Conservation (phyloP, 1,139 yeast species). For the Suzukiozyma palmioleophila region DNA sequence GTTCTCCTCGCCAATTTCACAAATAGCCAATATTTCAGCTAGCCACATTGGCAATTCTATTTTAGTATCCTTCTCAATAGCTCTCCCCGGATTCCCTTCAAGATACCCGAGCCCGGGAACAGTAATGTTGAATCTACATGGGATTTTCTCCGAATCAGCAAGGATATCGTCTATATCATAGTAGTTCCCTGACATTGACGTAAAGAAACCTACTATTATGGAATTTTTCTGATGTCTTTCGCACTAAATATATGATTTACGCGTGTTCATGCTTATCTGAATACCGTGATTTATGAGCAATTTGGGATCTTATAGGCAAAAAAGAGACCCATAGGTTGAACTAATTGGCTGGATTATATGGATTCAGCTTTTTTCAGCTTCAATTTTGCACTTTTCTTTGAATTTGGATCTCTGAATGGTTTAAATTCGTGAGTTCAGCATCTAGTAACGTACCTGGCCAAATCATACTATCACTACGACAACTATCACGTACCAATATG, state of each 20-base stretch:
- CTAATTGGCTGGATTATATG: too few species aligned
- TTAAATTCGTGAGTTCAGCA: too few species aligned
- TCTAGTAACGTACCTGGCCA: too few species aligned
- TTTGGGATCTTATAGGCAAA: too few species aligned
- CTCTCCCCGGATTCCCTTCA: conserved; percentile 75
- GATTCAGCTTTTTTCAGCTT: too few species aligned
- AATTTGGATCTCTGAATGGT: too few species aligned
- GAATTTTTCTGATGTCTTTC: neutral
- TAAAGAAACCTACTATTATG: neutral
- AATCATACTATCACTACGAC: too few species aligned
- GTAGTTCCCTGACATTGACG: conserved; percentile 30
- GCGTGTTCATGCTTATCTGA: too few species aligned
- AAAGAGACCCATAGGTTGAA: too few species aligned
- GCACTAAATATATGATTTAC: neutral
- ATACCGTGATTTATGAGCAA: too few species aligned
- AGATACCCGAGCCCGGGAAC: conserved; percentile 85
- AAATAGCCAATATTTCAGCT: conserved; percentile 70
- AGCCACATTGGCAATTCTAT: conserved; percentile 88
- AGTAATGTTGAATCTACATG: conserved; percentile 70
- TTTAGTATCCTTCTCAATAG: conserved; percentile 59
- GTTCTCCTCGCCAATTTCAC: conserved; percentile 33
- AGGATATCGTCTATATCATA: conserved; percentile 87
- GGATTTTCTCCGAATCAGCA: conserved; percentile 67
- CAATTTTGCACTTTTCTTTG: too few species aligned
- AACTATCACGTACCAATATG: too few species aligned